Evolutionary conservation across 495 filamentous ascomycete genomes (phyloP).

Genomic region (Halenospora varia): DNA sequence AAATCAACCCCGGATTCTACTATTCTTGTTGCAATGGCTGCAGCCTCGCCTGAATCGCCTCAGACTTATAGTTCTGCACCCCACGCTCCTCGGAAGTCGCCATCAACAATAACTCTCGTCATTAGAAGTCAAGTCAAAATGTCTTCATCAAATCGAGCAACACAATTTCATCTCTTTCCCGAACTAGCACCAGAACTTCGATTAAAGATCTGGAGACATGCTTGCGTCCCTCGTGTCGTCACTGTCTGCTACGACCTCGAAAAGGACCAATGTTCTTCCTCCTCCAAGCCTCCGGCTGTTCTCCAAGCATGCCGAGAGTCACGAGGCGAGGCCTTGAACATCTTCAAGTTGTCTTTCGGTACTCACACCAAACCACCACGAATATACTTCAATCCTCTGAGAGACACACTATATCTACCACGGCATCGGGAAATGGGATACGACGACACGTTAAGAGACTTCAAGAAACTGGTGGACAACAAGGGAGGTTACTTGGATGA

Average conservation of each 20-base stretch:
- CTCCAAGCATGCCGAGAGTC: slow-evolving; percentile 41
- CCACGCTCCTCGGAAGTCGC: neutral
- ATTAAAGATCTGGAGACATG: slow-evolving; percentile 42
- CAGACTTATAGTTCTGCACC: neutral
- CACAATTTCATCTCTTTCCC: slow-evolving; percentile 37
- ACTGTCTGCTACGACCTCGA: slow-evolving; percentile 33
- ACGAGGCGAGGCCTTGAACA: slow-evolving; percentile 35
- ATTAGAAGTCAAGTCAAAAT: neutral
- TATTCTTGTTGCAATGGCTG: neutral
- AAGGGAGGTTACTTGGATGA: slow-evolving; percentile 2
- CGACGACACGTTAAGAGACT: slow-evolving; percentile 38
- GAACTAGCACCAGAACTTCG: slow-evolving; percentile 42
- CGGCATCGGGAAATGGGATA: slow-evolving; percentile 43
- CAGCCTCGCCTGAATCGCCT: neutral
- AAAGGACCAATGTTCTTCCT: slow-evolving; percentile 26
- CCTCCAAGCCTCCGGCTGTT: slow-evolving; percentile 35
- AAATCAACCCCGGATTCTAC: slow-evolving; percentile 1
- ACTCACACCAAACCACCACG: slow-evolving; percentile 26
- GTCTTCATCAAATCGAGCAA: neutral
- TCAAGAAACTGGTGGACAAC: slow-evolving; percentile 20
- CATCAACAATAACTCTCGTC: neutral
- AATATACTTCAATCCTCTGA: slow-evolving; percentile 40
- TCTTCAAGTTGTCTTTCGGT: slow-evolving; percentile 38
- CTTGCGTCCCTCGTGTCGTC: slow-evolving; percentile 37
- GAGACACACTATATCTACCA: slow-evolving; percentile 47